Percentiles rank a stretch among this genome's conserved stretches.
These are phyloP conservation scores for Macadamia integrifolia DNA, from an alignment of 164 flowering plant species.

Conservation along the genomic window DNA sequence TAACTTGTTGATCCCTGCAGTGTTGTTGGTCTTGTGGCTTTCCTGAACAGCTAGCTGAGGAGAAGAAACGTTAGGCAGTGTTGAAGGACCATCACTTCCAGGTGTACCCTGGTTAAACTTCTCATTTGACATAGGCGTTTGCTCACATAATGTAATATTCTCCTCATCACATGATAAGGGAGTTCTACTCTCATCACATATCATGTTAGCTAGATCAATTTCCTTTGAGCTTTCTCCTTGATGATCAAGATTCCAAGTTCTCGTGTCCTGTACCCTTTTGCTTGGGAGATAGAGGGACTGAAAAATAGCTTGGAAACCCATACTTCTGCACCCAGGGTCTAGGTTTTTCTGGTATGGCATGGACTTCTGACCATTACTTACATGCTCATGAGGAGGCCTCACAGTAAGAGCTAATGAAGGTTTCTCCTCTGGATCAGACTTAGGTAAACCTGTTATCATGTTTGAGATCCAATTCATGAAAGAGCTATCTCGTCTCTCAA, in stretches of 20 bases:
- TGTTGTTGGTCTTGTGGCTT: slow-evolving; percentile 2
- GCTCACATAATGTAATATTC: slow-evolving; percentile 12
- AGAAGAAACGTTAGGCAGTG: slow-evolving; percentile 13
- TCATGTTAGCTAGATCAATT: slow-evolving; percentile 17
- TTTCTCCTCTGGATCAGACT: slow-evolving; percentile 24
- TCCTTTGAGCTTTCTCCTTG: slow-evolving; percentile 23
- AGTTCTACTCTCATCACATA: slow-evolving; percentile 18
- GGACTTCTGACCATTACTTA: slow-evolving; percentile 19
- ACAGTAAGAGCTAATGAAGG: slow-evolving; percentile 31
- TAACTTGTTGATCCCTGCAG: slow-evolving; percentile 21
- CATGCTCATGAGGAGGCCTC: slow-evolving; percentile 19
- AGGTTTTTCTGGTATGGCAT: slow-evolving; percentile 12
- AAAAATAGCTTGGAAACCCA: slow-evolving; percentile 60
- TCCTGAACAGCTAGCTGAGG: slow-evolving; percentile 14
- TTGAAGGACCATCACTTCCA: slow-evolving; percentile 14
- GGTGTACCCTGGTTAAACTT: slow-evolving; percentile 14
- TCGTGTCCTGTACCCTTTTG: slow-evolving; percentile 13
- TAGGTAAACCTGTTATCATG: slow-evolving; percentile 55
- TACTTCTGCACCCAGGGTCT: slow-evolving; percentile 20
- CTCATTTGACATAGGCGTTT: slow-evolving; percentile 16
- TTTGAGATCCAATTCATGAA: slow-evolving; percentile 83
- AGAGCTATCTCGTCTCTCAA: slow-evolving; percentile 44
- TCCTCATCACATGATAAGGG: slow-evolving; percentile 20
- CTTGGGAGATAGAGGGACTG: slow-evolving; percentile 47
- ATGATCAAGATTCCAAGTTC: slow-evolving; percentile 10